Percentiles rank a stretch among this genome's conserved stretches.
Conservation (phyloP, 1,284 basidiomycete genomes). For the Stygiomarasmius scandens region DNA sequence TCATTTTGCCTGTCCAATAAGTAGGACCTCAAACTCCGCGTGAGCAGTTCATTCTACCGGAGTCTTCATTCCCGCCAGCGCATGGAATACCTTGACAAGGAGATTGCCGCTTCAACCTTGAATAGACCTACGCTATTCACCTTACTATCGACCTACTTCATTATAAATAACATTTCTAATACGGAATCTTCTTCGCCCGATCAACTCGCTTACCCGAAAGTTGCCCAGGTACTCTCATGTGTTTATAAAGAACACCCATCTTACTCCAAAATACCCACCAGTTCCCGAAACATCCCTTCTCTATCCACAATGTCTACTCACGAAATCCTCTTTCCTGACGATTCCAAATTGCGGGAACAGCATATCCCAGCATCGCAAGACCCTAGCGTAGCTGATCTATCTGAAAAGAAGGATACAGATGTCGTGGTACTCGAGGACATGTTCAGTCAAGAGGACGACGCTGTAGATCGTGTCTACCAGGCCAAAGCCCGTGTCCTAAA, state of each 20-base stretch:
- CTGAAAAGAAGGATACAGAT: background rate
- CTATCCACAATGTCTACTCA: background rate
- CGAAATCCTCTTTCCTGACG: background rate
- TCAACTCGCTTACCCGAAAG: background rate
- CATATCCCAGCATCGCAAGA: background rate
- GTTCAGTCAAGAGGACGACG: slow-evolving; percentile 41
- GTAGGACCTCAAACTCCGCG: too few relatives aligned
- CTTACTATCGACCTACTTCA: background rate
- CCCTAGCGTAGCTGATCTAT: slow-evolving; percentile 1
- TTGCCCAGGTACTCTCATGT: background rate
- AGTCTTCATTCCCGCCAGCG: too few relatives aligned
- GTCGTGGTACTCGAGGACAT: slow-evolving; percentile 7
- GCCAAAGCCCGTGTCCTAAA: slow-evolving; percentile 67
- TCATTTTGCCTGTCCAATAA: too few relatives aligned
- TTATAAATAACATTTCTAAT: background rate
- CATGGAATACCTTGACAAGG: too few relatives aligned
- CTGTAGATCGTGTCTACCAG: slow-evolving; percentile 64
- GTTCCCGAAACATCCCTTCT: background rate
- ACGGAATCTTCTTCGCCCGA: background rate
- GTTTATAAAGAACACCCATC: background rate
- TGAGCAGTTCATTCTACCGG: too few relatives aligned
- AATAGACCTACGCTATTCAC: too few relatives aligned
- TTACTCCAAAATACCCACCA: background rate
- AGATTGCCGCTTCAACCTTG: too few relatives aligned
- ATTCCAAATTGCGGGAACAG: background rate